Evolutionary conservation across 2,329 filamentous ascomycete species (phyloP).

Genomic region (Teratosphaeria pseudoeucalypti): DNA sequence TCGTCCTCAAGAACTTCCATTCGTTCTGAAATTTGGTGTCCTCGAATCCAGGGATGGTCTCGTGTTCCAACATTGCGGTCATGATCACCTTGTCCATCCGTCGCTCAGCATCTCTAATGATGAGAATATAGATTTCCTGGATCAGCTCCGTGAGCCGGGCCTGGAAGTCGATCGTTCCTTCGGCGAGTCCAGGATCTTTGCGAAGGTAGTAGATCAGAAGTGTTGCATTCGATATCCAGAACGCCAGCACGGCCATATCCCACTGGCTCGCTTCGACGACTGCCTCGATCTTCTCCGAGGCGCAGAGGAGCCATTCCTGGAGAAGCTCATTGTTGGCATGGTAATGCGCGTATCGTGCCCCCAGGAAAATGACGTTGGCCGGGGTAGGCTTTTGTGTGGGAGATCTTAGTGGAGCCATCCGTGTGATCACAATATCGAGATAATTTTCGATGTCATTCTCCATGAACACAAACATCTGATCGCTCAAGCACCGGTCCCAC

Average conservation of each 20-base stretch:
- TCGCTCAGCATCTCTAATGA: slow-evolving; percentile 89
- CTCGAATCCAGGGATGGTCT: slow-evolving; percentile 94
- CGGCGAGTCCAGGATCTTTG: slow-evolving; percentile 74
- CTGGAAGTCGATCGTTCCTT: slow-evolving; percentile 80
- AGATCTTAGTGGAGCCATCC: slow-evolving; percentile 93
- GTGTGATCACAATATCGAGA: slow-evolving; percentile 89
- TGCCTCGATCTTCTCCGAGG: slow-evolving; percentile 93
- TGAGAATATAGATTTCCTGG: slow-evolving; percentile 96
- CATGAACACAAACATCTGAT: slow-evolving; percentile 99
- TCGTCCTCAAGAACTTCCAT: slow-evolving; percentile 93
- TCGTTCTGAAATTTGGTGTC: slow-evolving; percentile 96
- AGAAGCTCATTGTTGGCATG: slow-evolving; percentile 81
- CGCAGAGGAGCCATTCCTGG: slow-evolving; percentile 66
- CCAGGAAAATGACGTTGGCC: slow-evolving; percentile 92
- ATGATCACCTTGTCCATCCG: slow-evolving; percentile 94
- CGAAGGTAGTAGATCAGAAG: slow-evolving; percentile 92
- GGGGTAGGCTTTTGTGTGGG: slow-evolving; percentile 96
- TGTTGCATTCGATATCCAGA: slow-evolving; percentile 97
- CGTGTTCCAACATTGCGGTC: slow-evolving; percentile 88
- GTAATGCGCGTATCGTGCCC: slow-evolving; percentile 92
- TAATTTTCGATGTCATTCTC: slow-evolving; percentile 86
- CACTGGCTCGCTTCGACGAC: slow-evolving; percentile 94
- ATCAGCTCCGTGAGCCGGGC: slow-evolving; percentile 86
- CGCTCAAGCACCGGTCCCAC: slow-evolving; percentile 86
- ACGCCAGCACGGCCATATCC: slow-evolving; percentile 99